Evolutionary conservation across 2,329 filamentous ascomycete genomes (phyloP), one percentile per base, ranked within the genome.

Genomic region (Dactylonectria estremocensis): DNA sequence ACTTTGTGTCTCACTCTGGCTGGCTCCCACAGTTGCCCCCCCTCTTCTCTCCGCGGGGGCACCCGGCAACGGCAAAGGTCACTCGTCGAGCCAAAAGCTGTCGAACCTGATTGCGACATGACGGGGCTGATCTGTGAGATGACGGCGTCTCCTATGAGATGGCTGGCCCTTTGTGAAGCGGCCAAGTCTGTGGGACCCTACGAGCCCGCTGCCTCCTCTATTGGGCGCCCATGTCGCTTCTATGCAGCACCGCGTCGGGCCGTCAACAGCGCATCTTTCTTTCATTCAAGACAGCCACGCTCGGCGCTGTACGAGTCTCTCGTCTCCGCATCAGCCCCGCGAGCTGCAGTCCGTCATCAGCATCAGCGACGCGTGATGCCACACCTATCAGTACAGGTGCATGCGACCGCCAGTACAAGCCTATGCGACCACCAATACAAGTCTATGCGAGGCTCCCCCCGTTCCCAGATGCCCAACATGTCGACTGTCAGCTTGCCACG

Each of bases 381-480:
- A 37, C 35, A 14, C 35, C 35, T 14, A 37, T 37, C 16, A 7
- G 40, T n/a, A 5, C 40, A 43, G 14, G 40, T 14, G 14, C 14
- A n/a, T 43, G 40, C 37, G 46, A 72, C 24, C 24, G 7, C 24
- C 24, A 28, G 7, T 74, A 74, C 67, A 76, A 76, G 67, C 74
- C 69, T 72, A 71, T 64, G 50, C 63, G 56, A 28, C 24, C 24
- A 28, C 24, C 24, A 28, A 28, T 7, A 28, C 7, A 28, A 28
- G 24, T 7, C 24, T 28, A 43, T 43, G 14, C 37, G 46, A 72
- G 4, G 54, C 70, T 28, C 7, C 24, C 24, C 24, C 2, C 24
- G 24, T 28, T 28, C 73, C 37, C 22, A 20, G 18, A 57, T 10
- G 40, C 28, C 20, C 24, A 28, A n/a, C 48, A 16, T 28, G 22